Evolutionary conservation across 2,329 filamentous ascomycete species (phyloP), one percentile per base, ranked within the genome.

Genomic region (Neonectria sp.): DNA sequence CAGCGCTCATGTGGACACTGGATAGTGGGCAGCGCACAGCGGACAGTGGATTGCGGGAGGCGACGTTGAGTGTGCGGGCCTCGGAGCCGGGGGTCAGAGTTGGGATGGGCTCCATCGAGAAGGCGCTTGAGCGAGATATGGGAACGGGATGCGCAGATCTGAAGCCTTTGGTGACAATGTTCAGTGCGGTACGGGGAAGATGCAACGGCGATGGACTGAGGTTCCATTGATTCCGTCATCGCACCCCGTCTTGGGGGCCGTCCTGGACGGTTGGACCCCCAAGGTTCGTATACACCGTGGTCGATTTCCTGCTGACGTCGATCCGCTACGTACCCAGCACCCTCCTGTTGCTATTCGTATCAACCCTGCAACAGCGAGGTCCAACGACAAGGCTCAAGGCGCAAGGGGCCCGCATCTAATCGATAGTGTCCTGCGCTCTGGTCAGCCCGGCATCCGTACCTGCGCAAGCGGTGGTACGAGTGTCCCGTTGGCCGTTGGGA

Each of bases 381-480:
- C 31, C 40, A 25, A n/a, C 51, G 60, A 63, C 48, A 45, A 62
- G 35, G 58, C 27, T 25, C 24, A 29, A 60, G 43, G 51, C 25
- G 43, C 55, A 63, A 51, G 51, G 53, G 58, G 51, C 51, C 58
- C 52, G 64, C 60, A 64, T 17, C 55, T 55, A 63, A 56, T 69
- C 63, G 63, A 71, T 71, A 66, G 53, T 64, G 40, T 68, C 49
- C 59, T 62, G 69, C 64, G 69, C 65, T 68, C 53, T 67, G 64
- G 33, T 60, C 62, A 67, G 60, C 61, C 60, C 62, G 61, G 69
- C 70, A 70, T 63, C 73, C 67, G 71, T 74, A 75, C 67, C 72
- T 75, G 67, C 71, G 73, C 63, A 71, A 68, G 65, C 63, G 69
- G 69, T 73, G 66, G 71, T 69, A 63, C 67, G 70, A 73, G 73